Evolutionary conservation across 495 filamentous ascomycete species (phyloP), one percentile per base, ranked within the genome.

Genomic region (Chaetomidium leptoderma): DNA sequence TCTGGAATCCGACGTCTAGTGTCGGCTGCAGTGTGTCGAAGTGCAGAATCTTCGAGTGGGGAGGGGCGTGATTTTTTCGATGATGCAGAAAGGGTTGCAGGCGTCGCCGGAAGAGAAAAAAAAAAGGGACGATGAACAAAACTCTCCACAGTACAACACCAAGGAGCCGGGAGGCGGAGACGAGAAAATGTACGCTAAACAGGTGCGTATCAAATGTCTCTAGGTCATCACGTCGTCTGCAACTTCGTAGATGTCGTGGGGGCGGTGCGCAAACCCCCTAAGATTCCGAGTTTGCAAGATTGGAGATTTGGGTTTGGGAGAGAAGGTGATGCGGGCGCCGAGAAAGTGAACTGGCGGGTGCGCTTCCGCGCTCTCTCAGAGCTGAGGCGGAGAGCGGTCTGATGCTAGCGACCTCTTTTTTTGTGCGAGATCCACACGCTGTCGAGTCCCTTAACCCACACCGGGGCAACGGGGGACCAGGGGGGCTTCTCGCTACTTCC

Each of bases 51-150:
- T 59, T 67, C 59, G 55, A 42, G 66, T 63, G 63, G 68, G 60
- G 68, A 66, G 61, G 61, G 63, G 67, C 61, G 66, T 64, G 65
- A 60, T 68, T 68, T n/a, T 68, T 70, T 64, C 56, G 61, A 62
- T 59, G 57, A 63, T 60, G 63, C 63, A 64, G 60, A 62, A 66
- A 57, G 55, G 56, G 59, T 27, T 50, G 44, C 44, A 50, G 51
- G 11, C 35, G 50, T 55, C 21, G 59, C 40, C 39, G 48, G 46
- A n/a, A n/a, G n/a, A 44, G 47, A 57, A 44, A 52, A 51, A 53
- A 57, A 57, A 47, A 42, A 36, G 43, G 29, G 46, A 46, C 35
- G 21, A 45, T 24, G 14, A 53, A 43, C 26, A 44, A 43, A 37
- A 23, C 46, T 53, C 59, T 61, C 63, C 58, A 61, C 59, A 57